Conservation (phyloP, 2,329 filamentous ascomycete genomes). For the Helotiales sp. region DNA sequence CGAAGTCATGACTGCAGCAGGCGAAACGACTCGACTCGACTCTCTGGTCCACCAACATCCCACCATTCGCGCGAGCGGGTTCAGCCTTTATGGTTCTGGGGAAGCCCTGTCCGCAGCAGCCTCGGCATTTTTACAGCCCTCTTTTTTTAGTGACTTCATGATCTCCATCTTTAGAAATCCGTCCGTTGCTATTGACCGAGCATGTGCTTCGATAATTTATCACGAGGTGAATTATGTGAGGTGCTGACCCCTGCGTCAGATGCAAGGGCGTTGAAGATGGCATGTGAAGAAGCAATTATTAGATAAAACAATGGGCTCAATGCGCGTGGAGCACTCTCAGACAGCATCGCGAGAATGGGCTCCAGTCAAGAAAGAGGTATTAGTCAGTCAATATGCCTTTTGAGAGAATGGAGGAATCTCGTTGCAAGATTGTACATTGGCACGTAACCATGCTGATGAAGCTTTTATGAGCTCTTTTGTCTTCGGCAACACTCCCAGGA, state of each 20-base stretch:
- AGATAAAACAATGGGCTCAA: no score
- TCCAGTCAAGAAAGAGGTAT: no score
- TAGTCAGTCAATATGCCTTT: no score
- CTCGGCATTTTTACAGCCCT: no score
- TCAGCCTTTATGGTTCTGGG: not conserved
- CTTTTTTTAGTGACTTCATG: not conserved
- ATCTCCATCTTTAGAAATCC: not conserved
- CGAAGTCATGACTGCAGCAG: not conserved
- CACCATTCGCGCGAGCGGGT: no score
- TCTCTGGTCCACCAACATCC: no score
- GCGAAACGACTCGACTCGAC: not conserved
- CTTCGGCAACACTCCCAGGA: no score
- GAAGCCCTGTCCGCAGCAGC: not conserved
- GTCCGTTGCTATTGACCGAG: not conserved
- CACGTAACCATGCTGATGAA: no score
- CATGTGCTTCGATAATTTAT: not conserved
- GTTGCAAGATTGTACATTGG: no score
- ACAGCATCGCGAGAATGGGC: no score
- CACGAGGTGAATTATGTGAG: not conserved
- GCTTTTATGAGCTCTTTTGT: no score
- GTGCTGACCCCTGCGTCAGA: not conserved
- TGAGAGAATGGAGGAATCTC: no score
- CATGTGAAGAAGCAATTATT: conserved; percentile 1
- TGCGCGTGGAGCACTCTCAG: not conserved
- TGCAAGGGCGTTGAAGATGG: not conserved